Conservation (phyloP, 169 alveolate genomes). For the Cryptosporidium felis region DNA sequence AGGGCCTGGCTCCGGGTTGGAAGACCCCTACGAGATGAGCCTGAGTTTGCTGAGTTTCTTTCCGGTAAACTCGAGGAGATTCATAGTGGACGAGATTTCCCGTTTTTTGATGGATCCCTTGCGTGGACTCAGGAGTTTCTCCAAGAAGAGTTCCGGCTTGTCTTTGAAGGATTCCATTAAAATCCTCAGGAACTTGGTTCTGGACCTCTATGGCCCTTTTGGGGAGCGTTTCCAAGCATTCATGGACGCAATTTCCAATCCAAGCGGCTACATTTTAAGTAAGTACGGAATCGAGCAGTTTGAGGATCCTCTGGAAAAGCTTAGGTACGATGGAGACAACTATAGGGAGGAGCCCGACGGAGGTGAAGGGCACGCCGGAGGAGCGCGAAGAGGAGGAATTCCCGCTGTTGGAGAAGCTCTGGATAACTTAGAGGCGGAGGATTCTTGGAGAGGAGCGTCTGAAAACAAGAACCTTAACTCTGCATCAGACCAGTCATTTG, state of each 20-base stretch:
- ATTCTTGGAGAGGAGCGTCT: no score
- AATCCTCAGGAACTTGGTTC: background rate
- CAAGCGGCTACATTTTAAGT: background rate
- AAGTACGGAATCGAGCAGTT: slow-evolving; percentile 55
- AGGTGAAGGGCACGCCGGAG: no score
- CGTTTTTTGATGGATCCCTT: slow-evolving; percentile 48
- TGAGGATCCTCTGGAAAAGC: slow-evolving; percentile 22
- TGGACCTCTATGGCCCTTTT: slow-evolving; percentile 31
- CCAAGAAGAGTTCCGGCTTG: background rate
- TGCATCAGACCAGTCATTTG: no score
- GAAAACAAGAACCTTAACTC: no score
- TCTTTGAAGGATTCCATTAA: background rate
- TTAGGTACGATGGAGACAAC: background rate
- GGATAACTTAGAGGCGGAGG: no score
- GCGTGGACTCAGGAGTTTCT: background rate
- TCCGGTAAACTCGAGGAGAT: slow-evolving; percentile 47
- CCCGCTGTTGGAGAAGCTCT: no score
- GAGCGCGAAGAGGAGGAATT: no score
- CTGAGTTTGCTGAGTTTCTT: slow-evolving; percentile 11
- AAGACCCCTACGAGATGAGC: slow-evolving; percentile 57
- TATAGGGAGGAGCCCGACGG: background rate
- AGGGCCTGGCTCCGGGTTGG: background rate
- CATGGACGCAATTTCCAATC: slow-evolving; percentile 22
- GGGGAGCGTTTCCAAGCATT: slow-evolving; percentile 35
- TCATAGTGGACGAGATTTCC: slow-evolving; percentile 26